These are phyloP conservation scores for Talaromyces rugulosus DNA, from an alignment of 2,329 filamentous ascomycete genomes.

Conservation along the genomic window DNA sequence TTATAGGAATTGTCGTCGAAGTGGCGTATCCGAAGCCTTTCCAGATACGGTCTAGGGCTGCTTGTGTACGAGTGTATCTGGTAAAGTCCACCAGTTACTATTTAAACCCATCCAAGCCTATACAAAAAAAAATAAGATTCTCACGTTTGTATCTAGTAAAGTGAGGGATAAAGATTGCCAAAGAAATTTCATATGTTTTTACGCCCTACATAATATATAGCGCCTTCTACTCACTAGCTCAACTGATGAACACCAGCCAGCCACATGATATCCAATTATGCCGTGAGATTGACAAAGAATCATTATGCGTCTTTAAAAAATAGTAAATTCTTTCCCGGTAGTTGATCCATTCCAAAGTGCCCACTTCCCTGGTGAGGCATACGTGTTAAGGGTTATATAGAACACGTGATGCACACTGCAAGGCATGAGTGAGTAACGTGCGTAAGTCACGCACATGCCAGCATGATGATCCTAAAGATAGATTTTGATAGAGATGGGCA, in stretches of 20 bases:
- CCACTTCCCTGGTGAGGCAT: background rate
- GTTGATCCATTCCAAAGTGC: background rate
- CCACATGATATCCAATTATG: background rate
- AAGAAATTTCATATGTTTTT: background rate
- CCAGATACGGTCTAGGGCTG: background rate
- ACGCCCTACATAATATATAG: background rate
- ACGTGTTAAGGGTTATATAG: background rate
- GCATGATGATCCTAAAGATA: background rate
- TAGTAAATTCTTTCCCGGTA: background rate
- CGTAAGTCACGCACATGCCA: background rate
- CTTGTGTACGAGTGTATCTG: background rate
- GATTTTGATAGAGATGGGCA: background rate
- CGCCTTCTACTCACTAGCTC: background rate
- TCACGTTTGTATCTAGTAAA: background rate
- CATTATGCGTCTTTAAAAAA: background rate
- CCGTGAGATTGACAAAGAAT: background rate
- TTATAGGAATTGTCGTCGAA: background rate
- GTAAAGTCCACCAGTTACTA: background rate
- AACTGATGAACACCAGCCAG: background rate
- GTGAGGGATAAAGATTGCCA: background rate
- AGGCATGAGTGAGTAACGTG: background rate
- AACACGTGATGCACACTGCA: background rate
- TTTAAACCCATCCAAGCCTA: background rate
- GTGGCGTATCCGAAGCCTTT: background rate
- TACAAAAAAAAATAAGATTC: background rate